A percentile compares a stretch with the other conserved stretches of the same genome.
These are phyloP conservation scores for Dendrocalamus latiflorus DNA, from an alignment of 202 grass and related monocot species.

Conservation along the genomic window DNA sequence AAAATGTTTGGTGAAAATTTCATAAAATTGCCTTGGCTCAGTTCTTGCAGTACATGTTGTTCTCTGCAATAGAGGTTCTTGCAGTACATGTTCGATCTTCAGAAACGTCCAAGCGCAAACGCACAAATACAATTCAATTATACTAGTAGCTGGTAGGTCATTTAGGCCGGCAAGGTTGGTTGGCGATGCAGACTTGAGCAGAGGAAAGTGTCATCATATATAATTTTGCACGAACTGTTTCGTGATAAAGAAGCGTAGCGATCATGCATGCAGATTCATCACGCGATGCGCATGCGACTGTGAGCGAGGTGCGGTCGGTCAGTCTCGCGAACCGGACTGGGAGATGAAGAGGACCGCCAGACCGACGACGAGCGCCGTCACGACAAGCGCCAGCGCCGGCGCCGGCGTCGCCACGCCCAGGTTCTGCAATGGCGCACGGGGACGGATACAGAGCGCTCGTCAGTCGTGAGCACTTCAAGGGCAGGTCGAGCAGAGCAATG, in stretches of 20 bases:
- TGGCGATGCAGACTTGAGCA: neutral
- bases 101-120: neutral
- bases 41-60: neutral
- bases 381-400: conserved; percentile 51
- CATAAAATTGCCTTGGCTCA: neutral
- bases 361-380: conserved; percentile 67
- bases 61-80: neutral
- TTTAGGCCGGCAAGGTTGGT: neutral
- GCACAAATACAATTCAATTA: neutral
- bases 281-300: neutral
- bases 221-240: neutral
- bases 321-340: conserved; percentile 56
- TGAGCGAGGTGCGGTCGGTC: neutral
- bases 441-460: neutral
- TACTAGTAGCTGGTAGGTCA: neutral
- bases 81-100: neutral
- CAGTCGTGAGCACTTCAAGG: neutral
- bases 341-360: conserved; percentile 70
- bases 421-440: conserved; percentile 44
- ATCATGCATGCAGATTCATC: neutral
- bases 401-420: conserved; percentile 55
- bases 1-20: no score
- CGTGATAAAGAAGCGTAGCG: neutral
- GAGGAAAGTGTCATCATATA: neutral
- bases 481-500: neutral